Conservation (phyloP, 208 protist species). For the Trypanosoma vivax region DNA sequence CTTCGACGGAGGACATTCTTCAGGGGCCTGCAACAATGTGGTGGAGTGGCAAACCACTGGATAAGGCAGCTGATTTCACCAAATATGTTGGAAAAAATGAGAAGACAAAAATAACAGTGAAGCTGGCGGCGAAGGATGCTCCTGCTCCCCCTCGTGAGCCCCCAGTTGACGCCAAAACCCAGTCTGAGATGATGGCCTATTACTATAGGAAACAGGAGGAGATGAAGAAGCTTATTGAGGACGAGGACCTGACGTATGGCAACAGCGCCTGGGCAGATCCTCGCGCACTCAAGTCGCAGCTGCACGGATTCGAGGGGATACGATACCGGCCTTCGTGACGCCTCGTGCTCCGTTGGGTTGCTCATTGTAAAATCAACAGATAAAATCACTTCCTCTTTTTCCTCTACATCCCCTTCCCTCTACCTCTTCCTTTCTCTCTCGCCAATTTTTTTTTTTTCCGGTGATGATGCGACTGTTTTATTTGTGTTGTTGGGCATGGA, state of each 20-base stretch:
- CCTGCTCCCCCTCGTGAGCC: conserved; percentile 80
- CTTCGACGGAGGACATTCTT: conserved; percentile 71
- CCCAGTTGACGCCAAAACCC: conserved; percentile 62
- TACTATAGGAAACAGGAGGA: conserved; percentile 92
- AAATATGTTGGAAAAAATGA: conserved; percentile 91
- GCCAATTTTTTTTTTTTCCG: conserved; percentile 5
- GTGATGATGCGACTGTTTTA: no score
- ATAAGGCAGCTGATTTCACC: conserved; percentile 53
- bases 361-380: no score
- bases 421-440: conserved; percentile 4
- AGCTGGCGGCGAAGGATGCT: conserved; percentile 65
- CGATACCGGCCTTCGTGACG: conserved; percentile 32
- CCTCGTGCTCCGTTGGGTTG: neutral
- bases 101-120: conserved; percentile 91
- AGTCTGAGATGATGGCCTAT: conserved; percentile 89
- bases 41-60: conserved; percentile 86
- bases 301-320: conserved; percentile 74
- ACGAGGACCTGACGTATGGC: conserved; percentile 83
- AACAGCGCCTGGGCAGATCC: conserved; percentile 90
- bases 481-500: no score
- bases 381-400: neutral
- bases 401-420: neutral
- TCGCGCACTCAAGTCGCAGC: conserved; percentile 77
- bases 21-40: conserved; percentile 66
- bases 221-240: conserved; percentile 88